phyloP scores from a whole-genome alignment of 441 rosid species.

The Gossypium gossypioides region DNA sequence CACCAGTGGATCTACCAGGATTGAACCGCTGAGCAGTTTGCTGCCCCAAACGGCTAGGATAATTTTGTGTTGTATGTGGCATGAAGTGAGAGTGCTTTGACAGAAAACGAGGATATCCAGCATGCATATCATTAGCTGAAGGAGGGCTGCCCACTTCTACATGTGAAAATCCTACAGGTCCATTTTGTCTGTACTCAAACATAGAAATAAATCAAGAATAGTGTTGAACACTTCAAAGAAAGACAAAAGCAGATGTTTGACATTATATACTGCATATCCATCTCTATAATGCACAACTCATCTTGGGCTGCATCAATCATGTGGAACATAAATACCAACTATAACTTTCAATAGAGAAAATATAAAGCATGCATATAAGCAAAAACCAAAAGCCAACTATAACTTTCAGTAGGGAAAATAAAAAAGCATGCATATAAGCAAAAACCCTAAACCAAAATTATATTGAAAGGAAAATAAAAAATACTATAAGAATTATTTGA shows the following conservation, averaged over 20 bases:
- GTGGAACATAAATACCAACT: background rate
- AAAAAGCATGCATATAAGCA: background rate
- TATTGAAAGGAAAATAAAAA: background rate
- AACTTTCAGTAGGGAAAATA: background rate
- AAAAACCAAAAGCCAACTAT: background rate
- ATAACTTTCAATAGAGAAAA: background rate
- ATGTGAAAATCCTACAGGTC: constrained; percentile 44
- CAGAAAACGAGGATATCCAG: constrained; percentile 51
- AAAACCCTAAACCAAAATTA: background rate
- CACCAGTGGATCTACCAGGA: constrained; percentile 47
- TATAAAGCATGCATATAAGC: background rate
- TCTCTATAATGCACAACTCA: background rate
- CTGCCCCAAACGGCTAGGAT: constrained; percentile 93
- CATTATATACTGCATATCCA: background rate
- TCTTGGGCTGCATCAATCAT: constrained; percentile 4
- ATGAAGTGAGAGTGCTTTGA: constrained; percentile 51
- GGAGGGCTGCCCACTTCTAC: constrained; percentile 70
- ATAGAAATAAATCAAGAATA: constrained; percentile 3
- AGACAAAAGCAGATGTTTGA: background rate
- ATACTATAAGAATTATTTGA: no score
- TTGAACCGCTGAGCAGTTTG: constrained; percentile 46
- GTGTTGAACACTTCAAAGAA: background rate
- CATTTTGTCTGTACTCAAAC: constrained; percentile 50
- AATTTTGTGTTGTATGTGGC: constrained; percentile 57
- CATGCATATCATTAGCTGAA: constrained; percentile 51